Percentiles rank a stretch among this genome's conserved stretches.
Evolutionary conservation across 176 grass and related monocot species (phyloP).

Genomic region (Carex pumila): DNA sequence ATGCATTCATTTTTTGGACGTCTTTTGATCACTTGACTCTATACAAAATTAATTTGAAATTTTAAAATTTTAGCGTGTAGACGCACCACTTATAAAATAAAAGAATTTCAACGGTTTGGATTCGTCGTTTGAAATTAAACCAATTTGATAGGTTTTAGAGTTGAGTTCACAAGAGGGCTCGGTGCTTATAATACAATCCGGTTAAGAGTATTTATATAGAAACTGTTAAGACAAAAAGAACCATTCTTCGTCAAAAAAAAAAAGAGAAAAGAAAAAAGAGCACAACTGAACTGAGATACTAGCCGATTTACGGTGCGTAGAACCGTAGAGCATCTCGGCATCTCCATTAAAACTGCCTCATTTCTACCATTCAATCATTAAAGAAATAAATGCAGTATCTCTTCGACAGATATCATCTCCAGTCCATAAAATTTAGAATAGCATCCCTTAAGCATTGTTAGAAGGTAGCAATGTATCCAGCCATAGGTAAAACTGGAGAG

Average conservation of each 20-base stretch:
- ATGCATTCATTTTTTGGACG: too few species aligned
- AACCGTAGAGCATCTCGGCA: conserved; percentile 2
- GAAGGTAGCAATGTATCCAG: neutral
- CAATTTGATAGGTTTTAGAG: too few species aligned
- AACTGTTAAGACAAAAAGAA: neutral
- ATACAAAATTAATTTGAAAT: too few species aligned
- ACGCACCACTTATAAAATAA: too few species aligned
- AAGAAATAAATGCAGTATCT: conserved; percentile 46
- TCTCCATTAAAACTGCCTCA: neutral
- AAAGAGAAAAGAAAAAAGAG: neutral
- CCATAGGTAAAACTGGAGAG: neutral
- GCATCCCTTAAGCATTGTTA: neutral
- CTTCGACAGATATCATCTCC: conserved; percentile 33
- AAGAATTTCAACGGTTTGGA: too few species aligned
- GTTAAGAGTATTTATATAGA: neutral
- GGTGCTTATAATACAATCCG: neutral
- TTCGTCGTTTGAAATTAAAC: too few species aligned
- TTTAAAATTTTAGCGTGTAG: too few species aligned
- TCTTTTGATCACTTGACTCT: too few species aligned
- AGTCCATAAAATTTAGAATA: neutral
- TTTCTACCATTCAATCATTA: conserved; percentile 47
- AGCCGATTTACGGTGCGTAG: conserved; percentile 4
- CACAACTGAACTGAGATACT: neutral
- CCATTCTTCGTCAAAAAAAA: neutral
- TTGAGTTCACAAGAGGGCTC: too few species aligned